phyloP scores from a whole-genome alignment of 2,329 filamentous ascomycete genomes.

The Pyrenophora teres region DNA sequence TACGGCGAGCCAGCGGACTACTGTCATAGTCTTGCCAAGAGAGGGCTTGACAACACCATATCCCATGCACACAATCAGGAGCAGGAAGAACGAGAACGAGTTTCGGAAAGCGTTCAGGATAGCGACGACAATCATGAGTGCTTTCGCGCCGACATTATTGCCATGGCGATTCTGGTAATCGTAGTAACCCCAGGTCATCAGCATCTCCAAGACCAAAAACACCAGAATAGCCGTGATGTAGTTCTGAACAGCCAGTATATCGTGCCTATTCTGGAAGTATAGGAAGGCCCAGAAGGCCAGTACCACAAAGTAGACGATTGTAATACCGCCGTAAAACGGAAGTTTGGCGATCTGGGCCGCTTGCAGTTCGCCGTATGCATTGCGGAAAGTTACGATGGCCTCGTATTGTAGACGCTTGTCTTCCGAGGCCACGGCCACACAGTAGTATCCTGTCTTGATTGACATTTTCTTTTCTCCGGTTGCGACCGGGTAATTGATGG shows the following conservation, averaged over 20 bases:
- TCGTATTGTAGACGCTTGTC: conserved; percentile 69
- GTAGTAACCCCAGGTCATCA: conserved; percentile 99
- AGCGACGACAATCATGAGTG: conserved; percentile 87
- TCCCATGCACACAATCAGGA: conserved; percentile 98
- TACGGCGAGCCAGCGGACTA: conserved; percentile 86
- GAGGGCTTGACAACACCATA: conserved; percentile 97
- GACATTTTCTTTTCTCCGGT: conserved; percentile 31
- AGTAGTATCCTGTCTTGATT: conserved; percentile 90
- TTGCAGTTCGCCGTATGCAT: conserved; percentile 93
- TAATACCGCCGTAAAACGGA: conserved; percentile 93
- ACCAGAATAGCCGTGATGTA: conserved; percentile 97
- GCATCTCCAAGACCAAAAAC: conserved; percentile 92
- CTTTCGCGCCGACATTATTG: conserved; percentile 79
- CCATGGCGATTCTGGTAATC: conserved; percentile 94
- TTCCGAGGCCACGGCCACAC: conserved; percentile 78
- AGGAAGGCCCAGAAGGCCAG: conserved; percentile 90
- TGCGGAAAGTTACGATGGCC: conserved; percentile 87
- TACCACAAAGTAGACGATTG: conserved; percentile 89
- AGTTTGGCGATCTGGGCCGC: conserved; percentile 96
- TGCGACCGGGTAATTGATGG: conserved; percentile 80
- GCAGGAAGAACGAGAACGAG: conserved; percentile 96
- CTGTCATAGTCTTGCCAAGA: conserved; percentile 91
- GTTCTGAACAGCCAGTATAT: conserved; percentile 96
- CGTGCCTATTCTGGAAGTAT: conserved; percentile 90
- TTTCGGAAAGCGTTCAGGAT: conserved; percentile 92